Evolutionary conservation across 169 alveolate genomes (phyloP).

Genomic region (Plasmodium berghei): DNA sequence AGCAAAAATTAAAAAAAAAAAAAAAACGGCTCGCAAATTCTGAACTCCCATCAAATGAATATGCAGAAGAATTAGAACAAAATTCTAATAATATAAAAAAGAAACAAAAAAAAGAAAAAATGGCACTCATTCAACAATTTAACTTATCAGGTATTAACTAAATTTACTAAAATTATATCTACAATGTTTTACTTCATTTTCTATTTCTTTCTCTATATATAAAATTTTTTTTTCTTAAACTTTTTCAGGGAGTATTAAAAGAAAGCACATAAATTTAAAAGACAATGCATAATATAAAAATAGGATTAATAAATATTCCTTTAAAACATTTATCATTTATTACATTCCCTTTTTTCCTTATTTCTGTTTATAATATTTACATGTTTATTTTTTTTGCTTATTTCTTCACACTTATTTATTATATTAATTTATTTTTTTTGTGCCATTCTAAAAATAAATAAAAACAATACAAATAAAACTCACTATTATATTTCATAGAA

Average conservation of each 20-base stretch:
- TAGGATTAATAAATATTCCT: background rate
- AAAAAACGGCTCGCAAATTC: constrained; percentile 2
- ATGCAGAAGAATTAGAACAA: constrained; percentile 9
- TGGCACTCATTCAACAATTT: constrained; percentile 36
- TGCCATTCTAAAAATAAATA: too few species aligned
- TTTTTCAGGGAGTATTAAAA: constrained; percentile 23
- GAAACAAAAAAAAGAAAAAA: constrained; percentile 25
- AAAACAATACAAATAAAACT: too few species aligned
- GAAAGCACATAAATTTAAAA: constrained; percentile 44
- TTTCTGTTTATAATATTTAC: too few species aligned
- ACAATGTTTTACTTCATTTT: background rate
- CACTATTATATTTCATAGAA: too few species aligned
- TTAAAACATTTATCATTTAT: too few species aligned
- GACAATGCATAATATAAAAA: constrained; percentile 21
- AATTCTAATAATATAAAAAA: constrained; percentile 3
- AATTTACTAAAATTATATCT: background rate
- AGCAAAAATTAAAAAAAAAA: constrained; percentile 20
- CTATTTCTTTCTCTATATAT: background rate
- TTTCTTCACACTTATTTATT: too few species aligned
- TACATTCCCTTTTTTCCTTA: too few species aligned
- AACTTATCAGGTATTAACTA: constrained; percentile 21
- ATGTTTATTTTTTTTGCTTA: too few species aligned
- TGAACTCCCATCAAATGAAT: constrained; percentile 10
- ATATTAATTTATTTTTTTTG: too few species aligned
- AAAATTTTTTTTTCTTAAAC: background rate